Conservation (phyloP, 2,329 filamentous ascomycete species). For the Verticillium klebahnii region DNA sequence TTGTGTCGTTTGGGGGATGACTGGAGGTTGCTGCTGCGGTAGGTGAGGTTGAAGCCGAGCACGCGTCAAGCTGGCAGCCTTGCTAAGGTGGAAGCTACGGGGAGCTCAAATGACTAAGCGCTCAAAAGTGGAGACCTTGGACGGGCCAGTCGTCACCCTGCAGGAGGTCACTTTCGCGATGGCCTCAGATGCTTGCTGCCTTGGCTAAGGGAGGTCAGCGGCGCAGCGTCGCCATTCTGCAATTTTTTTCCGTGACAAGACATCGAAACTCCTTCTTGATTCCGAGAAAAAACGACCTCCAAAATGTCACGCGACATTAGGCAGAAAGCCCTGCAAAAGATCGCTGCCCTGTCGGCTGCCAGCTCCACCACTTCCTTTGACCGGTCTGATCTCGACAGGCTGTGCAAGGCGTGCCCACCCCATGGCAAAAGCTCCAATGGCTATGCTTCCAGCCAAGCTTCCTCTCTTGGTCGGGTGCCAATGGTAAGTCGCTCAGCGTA, state of each 20-base stretch:
- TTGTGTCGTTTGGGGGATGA: conserved; percentile 9
- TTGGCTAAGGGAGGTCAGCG: background rate
- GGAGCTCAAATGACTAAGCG: conserved; percentile 39
- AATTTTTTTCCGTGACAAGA: background rate
- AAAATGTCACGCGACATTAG: conserved; percentile 53
- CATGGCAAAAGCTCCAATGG: conserved; percentile 45
- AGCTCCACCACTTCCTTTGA: conserved; percentile 51
- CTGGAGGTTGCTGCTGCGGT: conserved; percentile 6
- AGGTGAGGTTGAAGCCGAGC: conserved; percentile 20
- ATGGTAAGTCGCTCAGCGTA: conserved; percentile 45
- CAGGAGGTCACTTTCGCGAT: conserved; percentile 4
- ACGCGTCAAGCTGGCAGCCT: conserved; percentile 50
- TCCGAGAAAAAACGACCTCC: background rate
- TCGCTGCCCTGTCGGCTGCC: conserved; percentile 57
- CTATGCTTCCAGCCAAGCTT: conserved; percentile 30
- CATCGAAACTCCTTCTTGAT: background rate
- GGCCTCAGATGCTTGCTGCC: background rate
- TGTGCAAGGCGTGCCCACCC: conserved; percentile 54
- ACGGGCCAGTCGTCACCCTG: conserved; percentile 8
- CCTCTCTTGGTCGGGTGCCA: conserved; percentile 48
- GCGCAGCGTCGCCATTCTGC: background rate
- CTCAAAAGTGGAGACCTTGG: conserved; percentile 12
- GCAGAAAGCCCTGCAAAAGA: conserved; percentile 59
- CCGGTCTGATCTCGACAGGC: conserved; percentile 57
- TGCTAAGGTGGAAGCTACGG: conserved; percentile 24